Evolutionary conservation across 2,329 filamentous ascomycete genomes (phyloP).

Genomic region (Pseudocercospora fijiensis): DNA sequence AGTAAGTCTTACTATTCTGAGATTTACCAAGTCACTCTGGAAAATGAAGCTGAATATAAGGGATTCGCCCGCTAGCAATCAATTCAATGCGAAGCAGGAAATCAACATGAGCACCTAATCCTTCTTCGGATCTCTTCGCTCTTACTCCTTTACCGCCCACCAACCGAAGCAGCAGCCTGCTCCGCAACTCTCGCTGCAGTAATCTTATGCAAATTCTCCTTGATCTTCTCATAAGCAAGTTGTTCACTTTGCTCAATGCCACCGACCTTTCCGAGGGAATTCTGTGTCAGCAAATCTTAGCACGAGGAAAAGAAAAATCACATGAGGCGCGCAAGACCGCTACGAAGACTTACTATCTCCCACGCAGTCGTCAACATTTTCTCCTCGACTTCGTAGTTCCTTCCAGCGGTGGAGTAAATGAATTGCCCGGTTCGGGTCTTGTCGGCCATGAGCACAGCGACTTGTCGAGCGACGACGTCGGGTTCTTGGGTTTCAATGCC

Average conservation of each 20-base stretch:
- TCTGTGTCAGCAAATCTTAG: neutral
- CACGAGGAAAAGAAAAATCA: neutral
- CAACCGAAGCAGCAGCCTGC: neutral
- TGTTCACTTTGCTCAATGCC: neutral
- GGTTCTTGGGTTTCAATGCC: slow-evolving; percentile 48
- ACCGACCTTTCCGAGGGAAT: slow-evolving; percentile 1
- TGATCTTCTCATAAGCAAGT: slow-evolving; percentile 1
- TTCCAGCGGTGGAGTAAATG: slow-evolving; percentile 52
- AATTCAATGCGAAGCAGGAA: no score
- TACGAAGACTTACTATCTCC: slow-evolving; percentile 10
- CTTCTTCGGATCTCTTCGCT: no score
- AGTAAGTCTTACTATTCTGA: no score
- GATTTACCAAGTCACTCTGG: no score
- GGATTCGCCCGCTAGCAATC: no score
- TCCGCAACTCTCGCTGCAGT: neutral
- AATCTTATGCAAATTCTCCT: slow-evolving; percentile 6
- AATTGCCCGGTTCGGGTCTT: slow-evolving; percentile 51
- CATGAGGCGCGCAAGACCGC: no score
- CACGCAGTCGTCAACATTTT: slow-evolving; percentile 26
- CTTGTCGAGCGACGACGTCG: slow-evolving; percentile 51
- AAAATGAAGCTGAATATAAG: no score
- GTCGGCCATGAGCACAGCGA: slow-evolving; percentile 53
- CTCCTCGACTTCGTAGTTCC: slow-evolving; percentile 57
- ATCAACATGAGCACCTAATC: no score
- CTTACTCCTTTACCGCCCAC: no score